Percentiles rank a stretch among this genome's conserved stretches.
Evolutionary conservation across 2,329 filamentous ascomycete species (phyloP).

Genomic region (Verticillium nubilum): DNA sequence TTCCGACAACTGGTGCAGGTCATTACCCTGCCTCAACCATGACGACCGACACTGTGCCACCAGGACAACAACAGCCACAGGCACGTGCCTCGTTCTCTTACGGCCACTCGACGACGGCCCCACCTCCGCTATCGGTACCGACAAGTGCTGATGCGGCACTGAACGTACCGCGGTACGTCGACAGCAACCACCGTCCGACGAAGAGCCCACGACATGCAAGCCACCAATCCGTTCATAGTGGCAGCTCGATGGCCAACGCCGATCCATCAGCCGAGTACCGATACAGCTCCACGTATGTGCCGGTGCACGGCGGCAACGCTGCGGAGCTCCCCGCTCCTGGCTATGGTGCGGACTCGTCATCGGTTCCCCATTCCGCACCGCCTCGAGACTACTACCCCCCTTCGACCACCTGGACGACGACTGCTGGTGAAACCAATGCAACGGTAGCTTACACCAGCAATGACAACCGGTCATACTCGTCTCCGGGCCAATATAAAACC

Average conservation of each 20-base stretch:
- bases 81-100: constrained; percentile 53
- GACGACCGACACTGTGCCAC: constrained; percentile 46
- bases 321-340: constrained; percentile 24
- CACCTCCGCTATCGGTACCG: constrained; percentile 36
- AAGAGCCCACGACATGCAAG: constrained; percentile 52
- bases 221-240: constrained; percentile 49
- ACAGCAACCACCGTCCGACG: constrained; percentile 46
- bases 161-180: constrained; percentile 52
- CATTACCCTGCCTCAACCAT: constrained; percentile 47
- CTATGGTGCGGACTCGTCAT: constrained; percentile 24
- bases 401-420: constrained; percentile 45
- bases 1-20: constrained; percentile 38
- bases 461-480: constrained; percentile 43
- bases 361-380: constrained; percentile 19
- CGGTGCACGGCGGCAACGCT: constrained; percentile 24
- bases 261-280: constrained; percentile 51
- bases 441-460: constrained; percentile 38
- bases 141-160: constrained; percentile 35
- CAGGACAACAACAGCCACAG: constrained; percentile 39
- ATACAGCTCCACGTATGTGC: constrained; percentile 42
- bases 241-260: constrained; percentile 40
- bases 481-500: constrained; percentile 43
- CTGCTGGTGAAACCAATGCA: constrained; percentile 39
- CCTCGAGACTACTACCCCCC: constrained; percentile 50
- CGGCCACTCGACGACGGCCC: constrained; percentile 42